Evolutionary conservation across 495 filamentous ascomycete species (phyloP), one percentile per base, ranked within the genome.

Genomic region (Penicillium canescens): DNA sequence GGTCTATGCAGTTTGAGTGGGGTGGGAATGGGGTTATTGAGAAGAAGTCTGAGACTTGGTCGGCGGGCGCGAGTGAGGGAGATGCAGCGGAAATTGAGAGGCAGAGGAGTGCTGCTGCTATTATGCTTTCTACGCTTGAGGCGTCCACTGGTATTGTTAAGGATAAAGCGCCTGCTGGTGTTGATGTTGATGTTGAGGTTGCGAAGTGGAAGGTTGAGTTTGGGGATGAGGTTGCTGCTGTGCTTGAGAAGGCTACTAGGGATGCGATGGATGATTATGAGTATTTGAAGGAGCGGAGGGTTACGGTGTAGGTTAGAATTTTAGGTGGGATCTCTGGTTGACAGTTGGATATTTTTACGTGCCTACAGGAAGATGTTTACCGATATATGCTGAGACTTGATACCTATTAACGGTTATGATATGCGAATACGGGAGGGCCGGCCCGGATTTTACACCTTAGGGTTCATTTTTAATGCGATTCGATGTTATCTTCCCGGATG

Each of bases 251-350:
- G 46, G 60, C 59, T 52, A 76, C 79, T 1, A 26, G 52, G 40
- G 68, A 56, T n/a, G 63, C 70, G 2, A 77, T 78, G 76, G 53
- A 61, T 10, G 76, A 81, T 53, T 81, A 78, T 61, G 70, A 77
- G 58, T 76, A 69, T 60, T 50, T 81, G 34, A 75, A 63, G 54
- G 67, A 56, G 9, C 64, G 68, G 14, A 60, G 70, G 39, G 36
- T 56, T 10, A 46, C 13, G 8, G 54, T 42, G 8, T 56, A 51
- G 28, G 2, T 28, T 31, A 10, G 28, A 5, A 31, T 31, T 18
- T 18, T 18, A 18, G 18, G 18, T 18, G 24, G 24, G 4, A 26
- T 26, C 24, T 26, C 24, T 1, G 24, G 24, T 26, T 18, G 18
- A 1, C 1, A 18, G 18, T 18, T 18, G 18, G 18, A 18, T 18